These are phyloP conservation scores for Candolleomyces aberdarensis DNA, from an alignment of 768 basidiomycete species.

Conservation along the genomic window DNA sequence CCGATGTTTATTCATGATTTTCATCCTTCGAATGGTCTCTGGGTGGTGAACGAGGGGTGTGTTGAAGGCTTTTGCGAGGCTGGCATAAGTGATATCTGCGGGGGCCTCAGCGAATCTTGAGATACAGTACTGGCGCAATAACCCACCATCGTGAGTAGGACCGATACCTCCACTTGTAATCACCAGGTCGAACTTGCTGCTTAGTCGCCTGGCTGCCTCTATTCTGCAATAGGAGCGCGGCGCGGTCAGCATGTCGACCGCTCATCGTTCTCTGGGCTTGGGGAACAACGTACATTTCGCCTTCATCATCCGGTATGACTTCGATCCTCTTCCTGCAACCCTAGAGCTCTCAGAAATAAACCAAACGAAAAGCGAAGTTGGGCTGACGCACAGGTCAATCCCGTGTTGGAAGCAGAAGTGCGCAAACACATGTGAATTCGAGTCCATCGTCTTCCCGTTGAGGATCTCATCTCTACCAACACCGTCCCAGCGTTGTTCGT, in stretches of 20 bases:
- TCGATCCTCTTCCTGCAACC: conserved; percentile 75
- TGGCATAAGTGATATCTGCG: conserved; percentile 84
- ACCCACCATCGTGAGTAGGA: conserved; percentile 82
- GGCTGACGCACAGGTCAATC: conserved; percentile 59
- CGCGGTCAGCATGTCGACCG: neutral
- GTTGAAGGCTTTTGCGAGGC: conserved; percentile 82
- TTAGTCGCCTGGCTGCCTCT: conserved; percentile 83
- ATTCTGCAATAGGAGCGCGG: conserved; percentile 40
- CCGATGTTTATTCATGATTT: conserved; percentile 51
- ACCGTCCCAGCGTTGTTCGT: neutral
- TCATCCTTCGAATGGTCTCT: conserved; percentile 78
- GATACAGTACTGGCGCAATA: neutral
- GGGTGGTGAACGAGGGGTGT: conserved; percentile 68
- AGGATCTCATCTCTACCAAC: conserved; percentile 78
- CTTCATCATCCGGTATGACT: conserved; percentile 87
- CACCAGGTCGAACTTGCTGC: conserved; percentile 81
- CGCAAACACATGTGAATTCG: conserved; percentile 84
- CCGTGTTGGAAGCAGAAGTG: conserved; percentile 88
- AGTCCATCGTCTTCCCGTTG: conserved; percentile 86
- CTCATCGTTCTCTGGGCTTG: neutral
- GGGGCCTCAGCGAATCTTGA: neutral
- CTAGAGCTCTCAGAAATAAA: no score
- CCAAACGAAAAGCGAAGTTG: no score
- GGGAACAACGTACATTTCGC: conserved; percentile 68
- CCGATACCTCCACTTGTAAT: conserved; percentile 91